A percentile compares a stretch with the other conserved stretches of the same genome.
Evolutionary conservation across 306 rosid genomes (phyloP).

Genomic region (Macrotyloma uniflorum): DNA sequence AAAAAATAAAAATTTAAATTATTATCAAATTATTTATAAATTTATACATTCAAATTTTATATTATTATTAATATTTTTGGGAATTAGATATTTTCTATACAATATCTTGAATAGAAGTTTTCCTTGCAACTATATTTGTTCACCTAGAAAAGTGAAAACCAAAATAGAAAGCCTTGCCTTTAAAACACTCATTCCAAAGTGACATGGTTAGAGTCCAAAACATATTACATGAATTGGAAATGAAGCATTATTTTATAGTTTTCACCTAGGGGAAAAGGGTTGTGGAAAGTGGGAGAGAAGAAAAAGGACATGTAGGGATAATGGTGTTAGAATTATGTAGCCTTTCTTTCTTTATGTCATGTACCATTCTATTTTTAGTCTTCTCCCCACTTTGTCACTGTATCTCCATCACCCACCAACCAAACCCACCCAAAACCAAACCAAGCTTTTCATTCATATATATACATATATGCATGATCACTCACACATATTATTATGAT

Average conservation of each 20-base stretch:
- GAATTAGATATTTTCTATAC: too few relatives aligned
- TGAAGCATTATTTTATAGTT: not conserved
- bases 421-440: constrained; percentile 17
- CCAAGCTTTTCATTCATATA: not conserved
- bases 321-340: constrained; percentile 4
- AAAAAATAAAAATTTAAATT: too few relatives aligned
- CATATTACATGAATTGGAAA: not conserved
- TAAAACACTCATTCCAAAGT: too few relatives aligned
- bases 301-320: constrained; percentile 10
- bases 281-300: not conserved
- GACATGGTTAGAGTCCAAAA: too few relatives aligned
- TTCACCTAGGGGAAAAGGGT: not conserved
- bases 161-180: too few relatives aligned
- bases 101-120: too few relatives aligned
- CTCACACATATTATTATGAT: constrained; percentile 3
- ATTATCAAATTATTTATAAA: too few relatives aligned
- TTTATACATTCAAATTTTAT: too few relatives aligned
- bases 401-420: constrained; percentile 21
- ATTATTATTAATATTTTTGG: too few relatives aligned
- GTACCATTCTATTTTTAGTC: constrained; percentile 5
- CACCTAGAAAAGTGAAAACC: too few relatives aligned
- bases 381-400: constrained; percentile 36
- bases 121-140: too few relatives aligned
- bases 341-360: constrained; percentile 6
- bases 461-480: not conserved